Conservation (phyloP, 169 alveolate genomes). For the Plasmodium knowlesi region DNA sequence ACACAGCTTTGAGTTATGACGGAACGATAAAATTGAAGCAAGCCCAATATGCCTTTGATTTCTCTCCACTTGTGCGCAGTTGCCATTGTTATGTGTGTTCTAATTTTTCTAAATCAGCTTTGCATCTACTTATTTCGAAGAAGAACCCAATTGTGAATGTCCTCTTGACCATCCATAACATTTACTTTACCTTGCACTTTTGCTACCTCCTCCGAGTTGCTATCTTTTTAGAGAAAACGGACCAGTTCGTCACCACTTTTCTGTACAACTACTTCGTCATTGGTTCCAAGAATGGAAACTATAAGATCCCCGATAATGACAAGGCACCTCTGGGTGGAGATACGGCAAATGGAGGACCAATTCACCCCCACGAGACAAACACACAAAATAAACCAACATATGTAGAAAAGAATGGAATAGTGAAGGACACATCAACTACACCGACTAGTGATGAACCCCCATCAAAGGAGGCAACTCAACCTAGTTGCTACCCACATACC, state of each 20-base stretch:
- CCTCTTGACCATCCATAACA: conserved; percentile 93
- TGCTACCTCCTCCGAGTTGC: conserved; percentile 76
- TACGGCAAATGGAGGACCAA: too few relatives aligned
- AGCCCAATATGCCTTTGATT: conserved; percentile 64
- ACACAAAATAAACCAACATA: background rate
- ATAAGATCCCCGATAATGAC: conserved; percentile 79
- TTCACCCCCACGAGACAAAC: too few relatives aligned
- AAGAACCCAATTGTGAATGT: conserved; percentile 89
- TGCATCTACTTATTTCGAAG: conserved; percentile 81
- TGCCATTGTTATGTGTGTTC: conserved; percentile 95
- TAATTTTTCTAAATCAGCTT: conserved; percentile 92
- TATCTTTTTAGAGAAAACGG: conserved; percentile 21
- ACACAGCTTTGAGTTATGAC: conserved; percentile 93
- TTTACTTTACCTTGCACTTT: conserved; percentile 89
- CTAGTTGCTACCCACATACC: too few relatives aligned
- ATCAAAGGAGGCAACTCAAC: too few relatives aligned
- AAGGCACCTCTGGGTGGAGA: background rate
- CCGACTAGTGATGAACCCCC: background rate
- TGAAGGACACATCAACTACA: background rate
- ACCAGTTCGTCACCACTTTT: conserved; percentile 17
- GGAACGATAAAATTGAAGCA: conserved; percentile 80
- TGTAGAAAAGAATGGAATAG: background rate
- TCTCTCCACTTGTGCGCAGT: conserved; percentile 91
- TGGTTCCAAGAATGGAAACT: conserved; percentile 87
- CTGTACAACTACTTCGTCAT: conserved; percentile 75